Evolutionary conservation across 495 filamentous ascomycete genomes (phyloP).

Genomic region (Aspergillus kassunensis): DNA sequence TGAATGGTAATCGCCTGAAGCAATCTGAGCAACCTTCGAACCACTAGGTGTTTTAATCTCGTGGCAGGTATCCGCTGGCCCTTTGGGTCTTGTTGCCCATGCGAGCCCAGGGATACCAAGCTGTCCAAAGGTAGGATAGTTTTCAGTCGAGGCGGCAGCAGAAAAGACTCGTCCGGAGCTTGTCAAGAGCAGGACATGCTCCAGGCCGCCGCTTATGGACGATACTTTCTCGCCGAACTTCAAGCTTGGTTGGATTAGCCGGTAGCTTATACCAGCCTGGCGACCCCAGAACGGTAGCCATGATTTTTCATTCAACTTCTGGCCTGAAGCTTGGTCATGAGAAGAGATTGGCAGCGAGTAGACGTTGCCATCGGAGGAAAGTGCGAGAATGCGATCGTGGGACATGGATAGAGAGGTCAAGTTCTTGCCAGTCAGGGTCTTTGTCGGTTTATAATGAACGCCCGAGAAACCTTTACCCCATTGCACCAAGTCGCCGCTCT

Average conservation of each 20-base stretch:
- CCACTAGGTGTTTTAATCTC: slow-evolving; percentile 64
- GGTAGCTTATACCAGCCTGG: slow-evolving; percentile 62
- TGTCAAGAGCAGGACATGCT: slow-evolving; percentile 85
- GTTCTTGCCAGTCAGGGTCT: slow-evolving; percentile 79
- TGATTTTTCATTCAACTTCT: slow-evolving; percentile 57
- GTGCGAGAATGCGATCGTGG: slow-evolving; percentile 74
- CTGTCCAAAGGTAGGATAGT: slow-evolving; percentile 79
- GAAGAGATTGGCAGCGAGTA: slow-evolving; percentile 82
- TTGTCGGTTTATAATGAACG: slow-evolving; percentile 52
- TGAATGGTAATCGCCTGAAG: slow-evolving; percentile 84
- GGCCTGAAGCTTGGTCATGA: slow-evolving; percentile 59
- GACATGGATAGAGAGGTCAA: slow-evolving; percentile 69
- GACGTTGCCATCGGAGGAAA: slow-evolving; percentile 71
- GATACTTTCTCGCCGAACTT: slow-evolving; percentile 70
- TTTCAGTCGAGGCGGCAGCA: slow-evolving; percentile 68
- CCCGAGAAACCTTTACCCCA: slow-evolving; percentile 79
- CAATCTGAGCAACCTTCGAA: slow-evolving; percentile 64
- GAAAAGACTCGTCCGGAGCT: slow-evolving; percentile 81
- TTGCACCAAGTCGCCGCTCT: slow-evolving; percentile 85
- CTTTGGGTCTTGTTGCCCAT: slow-evolving; percentile 72
- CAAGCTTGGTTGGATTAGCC: slow-evolving; percentile 63
- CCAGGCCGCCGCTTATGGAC: slow-evolving; percentile 68
- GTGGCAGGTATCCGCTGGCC: slow-evolving; percentile 74
- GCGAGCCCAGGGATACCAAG: slow-evolving; percentile 79
- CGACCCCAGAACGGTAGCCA: slow-evolving; percentile 75